Conservation (phyloP, 257 asterid genomes). For the Solanum pimpinellifolium region DNA sequence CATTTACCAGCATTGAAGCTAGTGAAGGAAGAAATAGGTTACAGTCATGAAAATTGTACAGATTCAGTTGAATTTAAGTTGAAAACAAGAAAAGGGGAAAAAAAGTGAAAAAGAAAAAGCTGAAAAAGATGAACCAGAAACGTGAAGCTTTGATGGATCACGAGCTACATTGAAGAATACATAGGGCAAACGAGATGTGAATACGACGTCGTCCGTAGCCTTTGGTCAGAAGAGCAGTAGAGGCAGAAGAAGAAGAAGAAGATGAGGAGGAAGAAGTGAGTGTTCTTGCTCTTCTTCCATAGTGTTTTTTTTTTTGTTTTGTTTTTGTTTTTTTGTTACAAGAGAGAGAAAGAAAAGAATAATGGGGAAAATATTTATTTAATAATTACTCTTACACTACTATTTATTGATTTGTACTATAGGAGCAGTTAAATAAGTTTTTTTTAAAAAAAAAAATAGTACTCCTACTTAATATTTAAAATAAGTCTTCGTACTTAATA, state of each 20-base stretch:
- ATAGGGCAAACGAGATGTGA: background rate
- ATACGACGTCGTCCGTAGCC: background rate
- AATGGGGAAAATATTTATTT: background rate
- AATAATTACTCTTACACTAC: background rate
- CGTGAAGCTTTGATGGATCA: conserved; percentile 1
- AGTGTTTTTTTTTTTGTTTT: background rate
- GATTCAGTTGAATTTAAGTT: background rate
- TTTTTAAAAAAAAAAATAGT: background rate
- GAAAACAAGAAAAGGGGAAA: background rate
- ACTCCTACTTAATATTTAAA: too few relatives aligned
- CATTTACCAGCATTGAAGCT: background rate
- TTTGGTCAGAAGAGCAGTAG: background rate
- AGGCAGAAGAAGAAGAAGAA: background rate
- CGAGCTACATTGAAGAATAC: conserved; percentile 2
- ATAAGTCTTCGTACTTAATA: too few relatives aligned
- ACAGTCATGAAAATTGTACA: background rate
- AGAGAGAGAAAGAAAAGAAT: background rate
- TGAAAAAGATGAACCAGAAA: background rate
- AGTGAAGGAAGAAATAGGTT: background rate
- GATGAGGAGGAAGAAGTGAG: background rate
- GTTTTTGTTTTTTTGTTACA: background rate
- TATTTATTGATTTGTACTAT: background rate
- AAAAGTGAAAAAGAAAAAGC: background rate
- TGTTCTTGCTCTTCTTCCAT: background rate
- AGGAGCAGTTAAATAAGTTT: background rate